Evolutionary conservation across 371 early-diverging fungal species (phyloP).

Genomic region (Syncephalastrum contaminatum): DNA sequence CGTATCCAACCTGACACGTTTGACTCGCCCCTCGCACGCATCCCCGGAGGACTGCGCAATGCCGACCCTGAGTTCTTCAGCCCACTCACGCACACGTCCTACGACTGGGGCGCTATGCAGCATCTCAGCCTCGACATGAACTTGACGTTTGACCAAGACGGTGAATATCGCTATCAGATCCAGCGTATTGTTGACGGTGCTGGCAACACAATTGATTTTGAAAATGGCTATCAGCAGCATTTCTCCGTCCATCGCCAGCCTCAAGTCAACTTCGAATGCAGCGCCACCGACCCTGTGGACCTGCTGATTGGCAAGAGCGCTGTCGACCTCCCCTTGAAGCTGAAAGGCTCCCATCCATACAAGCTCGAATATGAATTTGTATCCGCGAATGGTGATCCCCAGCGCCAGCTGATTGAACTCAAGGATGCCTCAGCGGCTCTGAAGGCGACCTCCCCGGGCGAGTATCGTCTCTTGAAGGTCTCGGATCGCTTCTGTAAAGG

Average conservation of each 20-base stretch:
- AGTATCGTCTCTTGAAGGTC: conserved; percentile 34
- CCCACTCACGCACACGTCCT: conserved; percentile 12
- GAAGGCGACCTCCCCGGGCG: conserved; percentile 31
- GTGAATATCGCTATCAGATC: conserved; percentile 27
- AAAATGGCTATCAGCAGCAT: conserved; percentile 2
- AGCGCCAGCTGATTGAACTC: conserved; percentile 1
- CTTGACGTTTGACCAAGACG: conserved; percentile 27
- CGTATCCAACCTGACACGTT: conserved; percentile 43
- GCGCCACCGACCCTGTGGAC: conserved; percentile 30
- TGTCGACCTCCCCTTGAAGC: conserved; percentile 23
- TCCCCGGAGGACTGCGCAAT: conserved; percentile 15
- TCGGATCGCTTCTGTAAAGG: conserved; percentile 40
- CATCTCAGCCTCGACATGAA: conserved; percentile 27
- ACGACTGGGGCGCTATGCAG: conserved; percentile 38
- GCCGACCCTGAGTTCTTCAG: conserved; percentile 28
- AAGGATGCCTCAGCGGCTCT: conserved; percentile 10
- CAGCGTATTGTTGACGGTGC: conserved; percentile 38
- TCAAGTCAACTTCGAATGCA: conserved; percentile 34
- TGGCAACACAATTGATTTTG: conserved; percentile 36
- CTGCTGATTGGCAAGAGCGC: conserved; percentile 35
- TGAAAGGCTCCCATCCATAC: conserved; percentile 40
- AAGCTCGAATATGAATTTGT: conserved; percentile 25
- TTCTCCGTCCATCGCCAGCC: conserved; percentile 39
- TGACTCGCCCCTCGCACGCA: conserved; percentile 29
- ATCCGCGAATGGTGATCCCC: not conserved